Base-by-base conservation (phyloP, 31 red algal genomes). In the Asparagopsis taxiformis region DNA sequence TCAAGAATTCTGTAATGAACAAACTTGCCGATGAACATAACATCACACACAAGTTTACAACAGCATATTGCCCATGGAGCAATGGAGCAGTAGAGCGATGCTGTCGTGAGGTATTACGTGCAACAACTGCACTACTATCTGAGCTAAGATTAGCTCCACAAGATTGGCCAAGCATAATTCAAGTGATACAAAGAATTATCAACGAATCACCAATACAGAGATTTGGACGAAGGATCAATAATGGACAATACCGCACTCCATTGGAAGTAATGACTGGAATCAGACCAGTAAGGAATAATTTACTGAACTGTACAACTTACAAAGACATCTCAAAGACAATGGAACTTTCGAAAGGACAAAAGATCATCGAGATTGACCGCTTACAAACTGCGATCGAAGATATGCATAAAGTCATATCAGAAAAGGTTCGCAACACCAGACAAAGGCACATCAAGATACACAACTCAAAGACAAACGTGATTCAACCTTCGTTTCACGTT, bases 401-500 rank as follows among this genome's bases (percentile, higher is more conserved):
- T 5, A 21, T 57, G 31, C 54, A 70, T 15, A 69, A 71, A 26
- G 24, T 43, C 24, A 31, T 70, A 24, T 10, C 5, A 13, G 65
- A 71, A 49, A 22, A 11, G 33, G 65, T 61, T 23, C 25, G 5
- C 1, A 29, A 10, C 24, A 41, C 9, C 11, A 17, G 65, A 6
- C 48, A 26, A 10, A 38, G 53, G 32, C 46, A 70, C 31, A 54
- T 82, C n/a, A 2, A 62, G 33, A 2, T 16, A 2, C 77, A 82
- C 58, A 82, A 82, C 53, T 2, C 25, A 20, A 55, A 51, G 22
- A 59, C 77, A 33, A 70, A 82, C 35, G 62, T 82, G 19, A 31
- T 70, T 24, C n/a, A 3, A 22, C 51, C 77, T 15, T 26, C 46
- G 4, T 82, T 82, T 70, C 3, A n/a, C 24, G 64, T 70, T 16